A percentile compares a stretch with the other conserved stretches of the same genome.
Conservation (phyloP, 164 flowering plant genomes). For the Magnolia kwangsiensis region DNA sequence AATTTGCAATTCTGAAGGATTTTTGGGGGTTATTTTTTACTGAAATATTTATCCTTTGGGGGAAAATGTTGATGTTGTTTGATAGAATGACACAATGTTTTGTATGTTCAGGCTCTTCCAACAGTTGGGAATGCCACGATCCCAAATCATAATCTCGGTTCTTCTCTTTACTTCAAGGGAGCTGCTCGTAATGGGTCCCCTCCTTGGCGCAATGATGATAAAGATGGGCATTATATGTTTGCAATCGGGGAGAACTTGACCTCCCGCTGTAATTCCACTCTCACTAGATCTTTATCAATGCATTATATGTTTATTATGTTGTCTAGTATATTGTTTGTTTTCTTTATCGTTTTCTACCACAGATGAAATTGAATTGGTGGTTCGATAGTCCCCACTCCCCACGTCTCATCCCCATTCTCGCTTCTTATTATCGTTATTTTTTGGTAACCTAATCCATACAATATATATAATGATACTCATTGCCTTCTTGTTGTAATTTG, state of each 20-base stretch:
- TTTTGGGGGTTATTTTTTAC: neutral
- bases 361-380: neutral
- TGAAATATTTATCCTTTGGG: neutral
- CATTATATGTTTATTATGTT: neutral
- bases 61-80: neutral
- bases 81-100: neutral
- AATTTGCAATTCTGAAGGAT: too few relatives aligned
- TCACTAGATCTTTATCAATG: neutral
- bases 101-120: constrained; percentile 47
- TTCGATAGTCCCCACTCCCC: neutral
- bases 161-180: constrained; percentile 47
- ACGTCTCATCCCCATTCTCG: neutral
- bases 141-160: constrained; percentile 31
- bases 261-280: constrained; percentile 56
- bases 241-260: constrained; percentile 73
- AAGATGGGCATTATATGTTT: constrained; percentile 85
- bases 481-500: constrained; percentile 18
- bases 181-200: constrained; percentile 63
- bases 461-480: neutral
- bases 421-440: neutral
- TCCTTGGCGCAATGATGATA: constrained; percentile 87
- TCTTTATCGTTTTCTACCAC: neutral
- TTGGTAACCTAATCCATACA: too few relatives aligned
- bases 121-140: constrained; percentile 37
- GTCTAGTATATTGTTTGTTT: neutral